These are phyloP conservation scores for Solanum rostratum DNA, from an alignment of 257 asterid genomes.

Conservation along the genomic window DNA sequence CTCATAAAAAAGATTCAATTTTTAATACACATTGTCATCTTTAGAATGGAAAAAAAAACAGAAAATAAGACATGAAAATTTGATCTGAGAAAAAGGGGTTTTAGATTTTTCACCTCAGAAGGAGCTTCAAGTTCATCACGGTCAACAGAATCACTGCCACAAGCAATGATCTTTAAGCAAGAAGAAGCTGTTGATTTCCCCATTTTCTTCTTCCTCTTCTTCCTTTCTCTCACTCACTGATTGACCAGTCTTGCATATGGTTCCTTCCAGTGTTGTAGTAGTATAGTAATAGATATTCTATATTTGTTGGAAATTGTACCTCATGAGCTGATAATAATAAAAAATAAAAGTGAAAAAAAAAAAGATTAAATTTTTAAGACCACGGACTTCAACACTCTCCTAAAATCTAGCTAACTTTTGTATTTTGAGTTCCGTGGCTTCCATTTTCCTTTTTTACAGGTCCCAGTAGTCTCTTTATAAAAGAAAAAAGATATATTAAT, in stretches of 20 bases:
- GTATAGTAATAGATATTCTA: not conserved
- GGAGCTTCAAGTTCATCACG: constrained; percentile 45
- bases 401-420: constrained; percentile 32
- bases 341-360: not conserved
- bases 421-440: constrained; percentile 37
- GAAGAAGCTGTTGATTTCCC: constrained; percentile 56
- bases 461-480: not conserved
- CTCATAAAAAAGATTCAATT: not conserved
- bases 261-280: not conserved
- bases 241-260: not conserved
- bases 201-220: constrained; percentile 21
- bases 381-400: constrained; percentile 42
- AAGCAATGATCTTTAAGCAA: constrained; percentile 77
- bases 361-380: constrained; percentile 4
- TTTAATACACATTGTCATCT: not conserved
- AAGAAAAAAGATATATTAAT: not conserved
- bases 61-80: not conserved
- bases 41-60: not conserved
- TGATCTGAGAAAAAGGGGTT: not conserved
- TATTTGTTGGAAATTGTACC: constrained; percentile 32
- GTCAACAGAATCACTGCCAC: constrained; percentile 54
- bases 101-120: constrained; percentile 26
- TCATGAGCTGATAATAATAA: constrained; percentile 9
- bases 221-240: not conserved
- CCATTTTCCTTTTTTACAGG: not conserved